A percentile compares a stretch with the other conserved stretches of the same genome.
phyloP scores from a whole-genome alignment of 345 rosid genomes.

The Citrus unshiu region DNA sequence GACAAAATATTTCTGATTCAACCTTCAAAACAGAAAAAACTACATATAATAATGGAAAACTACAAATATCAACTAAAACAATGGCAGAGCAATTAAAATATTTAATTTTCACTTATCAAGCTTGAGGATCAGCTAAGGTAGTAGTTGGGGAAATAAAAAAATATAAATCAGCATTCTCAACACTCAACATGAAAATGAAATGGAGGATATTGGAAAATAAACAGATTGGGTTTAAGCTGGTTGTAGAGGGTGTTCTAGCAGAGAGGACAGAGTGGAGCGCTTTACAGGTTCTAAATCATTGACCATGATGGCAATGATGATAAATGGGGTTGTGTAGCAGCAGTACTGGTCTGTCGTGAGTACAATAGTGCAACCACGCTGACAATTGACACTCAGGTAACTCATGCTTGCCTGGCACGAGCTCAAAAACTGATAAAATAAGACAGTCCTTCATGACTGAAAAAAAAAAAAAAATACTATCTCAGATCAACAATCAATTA shows the following conservation, averaged over 20 bases:
- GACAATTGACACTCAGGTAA: neutral
- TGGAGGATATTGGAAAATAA: neutral
- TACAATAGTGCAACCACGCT: neutral
- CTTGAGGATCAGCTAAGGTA: neutral
- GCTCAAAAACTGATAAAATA: neutral
- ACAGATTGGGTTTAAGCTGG: neutral
- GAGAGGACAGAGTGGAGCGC: neutral
- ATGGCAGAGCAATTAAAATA: neutral
- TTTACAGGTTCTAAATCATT: neutral
- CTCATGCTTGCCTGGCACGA: neutral
- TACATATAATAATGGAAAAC: neutral
- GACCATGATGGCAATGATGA: neutral
- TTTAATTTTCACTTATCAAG: neutral
- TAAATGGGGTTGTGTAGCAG: neutral
- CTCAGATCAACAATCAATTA: neutral
- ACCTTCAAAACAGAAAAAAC: conserved; percentile 46
- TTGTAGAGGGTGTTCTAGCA: neutral
- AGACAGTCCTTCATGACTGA: neutral
- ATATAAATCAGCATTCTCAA: neutral
- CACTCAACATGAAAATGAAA: neutral
- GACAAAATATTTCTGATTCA: conserved; percentile 92
- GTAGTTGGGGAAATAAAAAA: neutral
- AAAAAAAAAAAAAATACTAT: no score
- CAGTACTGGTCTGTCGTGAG: neutral
- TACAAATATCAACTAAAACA: neutral